phyloP scores from a whole-genome alignment of 805 yeast species.

The Suhomyces faveliae region DNA sequence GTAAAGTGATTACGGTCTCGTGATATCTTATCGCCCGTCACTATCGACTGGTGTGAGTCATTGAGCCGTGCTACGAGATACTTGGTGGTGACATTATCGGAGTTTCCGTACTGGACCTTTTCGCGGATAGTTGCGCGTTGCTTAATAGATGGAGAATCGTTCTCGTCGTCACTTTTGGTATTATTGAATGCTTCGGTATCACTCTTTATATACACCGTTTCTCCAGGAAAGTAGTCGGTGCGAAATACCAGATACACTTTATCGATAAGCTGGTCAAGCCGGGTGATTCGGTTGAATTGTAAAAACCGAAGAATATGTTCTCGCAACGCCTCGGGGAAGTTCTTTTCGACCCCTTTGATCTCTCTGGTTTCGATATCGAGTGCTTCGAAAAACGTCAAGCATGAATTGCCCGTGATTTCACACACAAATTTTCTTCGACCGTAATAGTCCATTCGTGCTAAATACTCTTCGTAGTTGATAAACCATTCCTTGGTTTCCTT shows the following conservation, averaged over 20 bases:
- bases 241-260: conserved; percentile 76
- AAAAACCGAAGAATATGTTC: conserved; percentile 87
- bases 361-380: conserved; percentile 62
- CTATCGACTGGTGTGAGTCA: conserved; percentile 59
- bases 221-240: conserved; percentile 89
- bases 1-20: conserved; percentile 88
- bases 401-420: conserved; percentile 92
- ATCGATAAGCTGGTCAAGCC: conserved; percentile 87
- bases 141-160: conserved; percentile 15
- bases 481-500: conserved; percentile 91
- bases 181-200: no score
- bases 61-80: conserved; percentile 65
- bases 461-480: conserved; percentile 67
- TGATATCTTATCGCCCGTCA: conserved; percentile 68
- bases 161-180: conserved; percentile 3
- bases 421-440: conserved; percentile 81
- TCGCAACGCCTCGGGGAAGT: conserved; percentile 87
- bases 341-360: conserved; percentile 63
- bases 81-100: conserved; percentile 44
- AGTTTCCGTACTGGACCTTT: conserved; percentile 72
- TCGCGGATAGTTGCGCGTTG: conserved; percentile 72
- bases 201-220: conserved; percentile 60
- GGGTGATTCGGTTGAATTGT: conserved; percentile 76
- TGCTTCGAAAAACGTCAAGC: conserved; percentile 89
- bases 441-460: conserved; percentile 70